Evolutionary conservation across 1,139 yeast species (phyloP).

Genomic region (Yamadazyma buinensis): DNA sequence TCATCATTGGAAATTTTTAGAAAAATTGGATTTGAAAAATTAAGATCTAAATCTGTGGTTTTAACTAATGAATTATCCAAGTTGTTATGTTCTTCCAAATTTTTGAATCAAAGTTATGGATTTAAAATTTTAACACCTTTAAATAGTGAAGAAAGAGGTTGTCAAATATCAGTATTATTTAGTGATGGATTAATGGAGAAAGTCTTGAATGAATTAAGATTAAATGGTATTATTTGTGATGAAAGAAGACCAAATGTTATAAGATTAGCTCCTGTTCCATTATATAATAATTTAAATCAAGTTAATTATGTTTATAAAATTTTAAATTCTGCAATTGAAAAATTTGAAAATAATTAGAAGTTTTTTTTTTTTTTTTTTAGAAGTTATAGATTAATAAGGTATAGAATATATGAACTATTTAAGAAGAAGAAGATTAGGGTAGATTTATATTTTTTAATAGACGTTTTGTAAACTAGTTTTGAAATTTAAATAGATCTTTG

Average conservation of each 20-base stretch:
- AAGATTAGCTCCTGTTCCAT: constrained; percentile 77
- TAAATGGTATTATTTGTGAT: constrained; percentile 72
- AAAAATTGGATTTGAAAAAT: constrained; percentile 50
- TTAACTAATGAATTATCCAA: constrained; percentile 58
- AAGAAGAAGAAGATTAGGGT: too few relatives aligned
- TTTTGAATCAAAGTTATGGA: constrained; percentile 35
- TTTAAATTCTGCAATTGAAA: constrained; percentile 38
- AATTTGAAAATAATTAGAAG: too few relatives aligned
- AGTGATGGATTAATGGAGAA: constrained; percentile 59
- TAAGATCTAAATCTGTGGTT: constrained; percentile 54
- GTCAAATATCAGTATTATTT: constrained; percentile 75
- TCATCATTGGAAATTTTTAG: constrained; percentile 63
- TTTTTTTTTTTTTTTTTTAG: too few relatives aligned
- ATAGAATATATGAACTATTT: too few relatives aligned
- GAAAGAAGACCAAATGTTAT: constrained; percentile 89
- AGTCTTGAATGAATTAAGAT: constrained; percentile 48
- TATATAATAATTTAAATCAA: constrained; percentile 75
- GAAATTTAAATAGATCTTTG: too few relatives aligned
- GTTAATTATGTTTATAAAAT: constrained; percentile 44
- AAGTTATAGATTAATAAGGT: too few relatives aligned
- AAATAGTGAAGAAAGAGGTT: constrained; percentile 59
- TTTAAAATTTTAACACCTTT: constrained; percentile 75
- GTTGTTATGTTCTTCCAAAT: constrained; percentile 41
- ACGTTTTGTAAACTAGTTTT: too few relatives aligned
- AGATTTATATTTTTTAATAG: too few relatives aligned